Base-by-base conservation (phyloP, 352 stramenopile genomes). In the Phytophthora citrophthora region DNA sequence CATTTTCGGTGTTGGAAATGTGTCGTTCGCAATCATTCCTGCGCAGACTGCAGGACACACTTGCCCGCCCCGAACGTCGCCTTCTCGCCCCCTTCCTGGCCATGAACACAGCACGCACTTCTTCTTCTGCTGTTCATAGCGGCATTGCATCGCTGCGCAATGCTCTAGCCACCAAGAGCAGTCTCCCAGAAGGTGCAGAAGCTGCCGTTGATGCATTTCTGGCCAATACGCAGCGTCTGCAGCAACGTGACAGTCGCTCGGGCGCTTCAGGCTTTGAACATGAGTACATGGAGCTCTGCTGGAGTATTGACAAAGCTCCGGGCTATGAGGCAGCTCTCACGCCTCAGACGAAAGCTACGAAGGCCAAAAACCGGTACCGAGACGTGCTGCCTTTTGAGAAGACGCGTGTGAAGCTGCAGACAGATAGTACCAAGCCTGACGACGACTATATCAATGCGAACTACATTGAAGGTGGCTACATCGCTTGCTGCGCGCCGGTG, bases 361-460 rank as follows among this genome's bases (percentile, higher is more conserved):
- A 80, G 16, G 55, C 61, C 18, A 93, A 93, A 57, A 95, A 95
- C 58, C 79, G 87, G 40, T 95, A 95, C 61, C 53, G 69, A 26
- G 85, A 94, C 55, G 85, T 95, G 26, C 38, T 95, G 9, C 87
- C 87, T 26, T 89, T 90, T 54, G 83, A 93, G 20, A 68, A 76
- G 31, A 93, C 85, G 23, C 81, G 83, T 2, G 84, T 94, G n/a
- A 72, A 72, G 53, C 64, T 94, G 23, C 41, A 59, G 20, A 54
- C 65, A 23, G 15, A 36, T 7, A 40, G 32, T 0, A 7, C 41
- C 1, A 34, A 61, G 13, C 12, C 53, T 6, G 50, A 36, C 11
- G 75, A 82, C 23, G 77, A 89, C 67, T 93, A 93, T 43, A 89
- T 93, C 65, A 93, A 93, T 48, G 84, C 82, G 36, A 91, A 89